Percentiles rank a stretch among this genome's conserved stretches.
Evolutionary conservation across 2,329 filamentous ascomycete species (phyloP).

Genomic region (Fusarium avenaceum): DNA sequence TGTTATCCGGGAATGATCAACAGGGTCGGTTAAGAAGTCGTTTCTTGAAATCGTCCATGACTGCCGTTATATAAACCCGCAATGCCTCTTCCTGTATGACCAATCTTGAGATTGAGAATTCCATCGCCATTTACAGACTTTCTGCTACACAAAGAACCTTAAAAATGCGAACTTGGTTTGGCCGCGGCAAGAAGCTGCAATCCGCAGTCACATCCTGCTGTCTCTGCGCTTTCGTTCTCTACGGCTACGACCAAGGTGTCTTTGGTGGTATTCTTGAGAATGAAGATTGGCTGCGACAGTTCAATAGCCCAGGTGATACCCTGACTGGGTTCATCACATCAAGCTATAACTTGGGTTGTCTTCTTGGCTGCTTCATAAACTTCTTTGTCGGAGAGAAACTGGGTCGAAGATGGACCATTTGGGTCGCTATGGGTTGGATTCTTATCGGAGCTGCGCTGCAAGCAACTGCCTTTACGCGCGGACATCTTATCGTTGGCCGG

Average conservation of each 20-base stretch:
- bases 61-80: neutral
- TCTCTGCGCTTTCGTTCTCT: constrained; percentile 48
- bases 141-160: too few relatives aligned
- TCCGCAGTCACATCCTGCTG: constrained; percentile 41
- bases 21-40: neutral
- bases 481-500: constrained; percentile 63
- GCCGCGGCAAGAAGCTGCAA: constrained; percentile 45
- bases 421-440: constrained; percentile 67
- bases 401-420: constrained; percentile 66
- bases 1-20: neutral
- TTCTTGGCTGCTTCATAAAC: constrained; percentile 59
- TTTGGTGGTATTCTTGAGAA: constrained; percentile 63
- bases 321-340: constrained; percentile 51
- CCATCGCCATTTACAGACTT: rapidly evolving
- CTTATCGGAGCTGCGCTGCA: constrained; percentile 72
- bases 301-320: constrained; percentile 46
- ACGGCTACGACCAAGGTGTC: constrained; percentile 64
- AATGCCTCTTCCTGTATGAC: too few relatives aligned
- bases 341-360: constrained; percentile 58
- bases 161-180: constrained; percentile 41
- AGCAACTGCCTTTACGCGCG: constrained; percentile 57
- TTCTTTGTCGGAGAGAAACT: constrained; percentile 66
- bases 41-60: neutral
- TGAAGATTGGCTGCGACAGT: constrained; percentile 57
- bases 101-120: too few relatives aligned